phyloP scores from a whole-genome alignment of 2,329 filamentous ascomycete genomes.

The Cladosporium velox region DNA sequence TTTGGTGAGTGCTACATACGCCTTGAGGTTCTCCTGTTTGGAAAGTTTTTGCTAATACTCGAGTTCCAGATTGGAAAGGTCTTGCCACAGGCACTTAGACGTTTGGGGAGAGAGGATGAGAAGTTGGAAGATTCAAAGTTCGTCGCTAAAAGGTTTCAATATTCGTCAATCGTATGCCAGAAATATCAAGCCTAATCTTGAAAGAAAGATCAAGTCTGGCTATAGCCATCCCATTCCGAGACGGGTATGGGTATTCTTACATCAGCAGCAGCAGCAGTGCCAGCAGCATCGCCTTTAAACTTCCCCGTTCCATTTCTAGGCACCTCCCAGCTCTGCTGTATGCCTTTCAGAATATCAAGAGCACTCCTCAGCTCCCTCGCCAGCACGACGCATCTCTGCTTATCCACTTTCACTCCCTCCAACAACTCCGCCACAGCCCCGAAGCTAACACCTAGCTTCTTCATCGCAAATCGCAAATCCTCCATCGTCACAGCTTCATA shows the following conservation, averaged over 20 bases:
- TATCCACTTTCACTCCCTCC: constrained; percentile 21
- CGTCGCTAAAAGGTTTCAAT: background rate
- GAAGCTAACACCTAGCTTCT: constrained; percentile 24
- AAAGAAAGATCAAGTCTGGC: background rate
- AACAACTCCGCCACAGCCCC: constrained; percentile 27
- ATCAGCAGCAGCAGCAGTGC: background rate
- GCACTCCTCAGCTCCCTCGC: constrained; percentile 26
- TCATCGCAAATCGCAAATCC: constrained; percentile 21
- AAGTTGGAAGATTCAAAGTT: background rate
- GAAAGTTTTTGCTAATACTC: background rate
- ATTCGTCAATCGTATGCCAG: background rate
- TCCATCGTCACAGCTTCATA: constrained; percentile 7
- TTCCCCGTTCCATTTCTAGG: background rate
- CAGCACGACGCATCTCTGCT: constrained; percentile 24
- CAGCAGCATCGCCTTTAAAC: background rate
- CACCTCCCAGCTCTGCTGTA: constrained; percentile 24
- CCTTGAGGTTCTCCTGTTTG: background rate
- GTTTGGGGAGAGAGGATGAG: background rate
- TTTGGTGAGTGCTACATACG: constrained; percentile 43
- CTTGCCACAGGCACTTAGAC: constrained; percentile 23
- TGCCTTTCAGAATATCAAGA: constrained; percentile 25
- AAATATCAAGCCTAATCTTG: background rate
- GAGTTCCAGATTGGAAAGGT: constrained; percentile 30
- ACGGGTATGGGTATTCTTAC: background rate
- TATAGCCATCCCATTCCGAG: background rate